Conservation (phyloP, 768 basidiomycete species). For the Boletus speciosus region DNA sequence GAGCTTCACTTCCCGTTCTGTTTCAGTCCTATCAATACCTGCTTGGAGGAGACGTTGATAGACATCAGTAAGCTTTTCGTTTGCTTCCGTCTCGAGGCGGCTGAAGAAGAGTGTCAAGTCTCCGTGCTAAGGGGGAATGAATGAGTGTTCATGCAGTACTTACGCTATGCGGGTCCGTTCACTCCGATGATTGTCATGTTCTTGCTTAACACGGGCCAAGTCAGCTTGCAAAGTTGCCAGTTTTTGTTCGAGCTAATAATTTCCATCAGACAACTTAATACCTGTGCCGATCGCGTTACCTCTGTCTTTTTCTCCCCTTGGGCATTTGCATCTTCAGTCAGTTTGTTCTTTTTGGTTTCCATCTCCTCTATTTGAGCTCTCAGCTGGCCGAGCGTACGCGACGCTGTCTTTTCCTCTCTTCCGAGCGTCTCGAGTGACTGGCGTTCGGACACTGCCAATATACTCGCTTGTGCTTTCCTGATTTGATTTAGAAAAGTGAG, state of each 20-base stretch:
- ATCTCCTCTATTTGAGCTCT: slow-evolving; percentile 68
- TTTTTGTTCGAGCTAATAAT: slow-evolving; percentile 52
- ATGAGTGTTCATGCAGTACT: not conserved
- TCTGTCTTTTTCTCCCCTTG: slow-evolving; percentile 55
- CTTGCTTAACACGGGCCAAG: slow-evolving; percentile 63
- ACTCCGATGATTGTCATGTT: slow-evolving; percentile 81
- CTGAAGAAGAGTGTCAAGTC: slow-evolving; percentile 37
- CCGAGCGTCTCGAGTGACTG: slow-evolving; percentile 77
- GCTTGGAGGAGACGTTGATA: slow-evolving; percentile 86
- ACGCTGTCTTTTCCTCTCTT: slow-evolving; percentile 77
- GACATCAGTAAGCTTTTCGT: slow-evolving; percentile 83
- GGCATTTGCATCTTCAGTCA: slow-evolving; percentile 49
- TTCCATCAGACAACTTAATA: not conserved
- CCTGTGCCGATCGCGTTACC: slow-evolving; percentile 32
- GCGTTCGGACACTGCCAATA: slow-evolving; percentile 82
- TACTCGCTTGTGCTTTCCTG: slow-evolving; percentile 77
- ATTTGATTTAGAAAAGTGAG: slow-evolving; percentile 4
- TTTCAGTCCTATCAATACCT: slow-evolving; percentile 83
- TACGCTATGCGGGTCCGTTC: slow-evolving; percentile 80
- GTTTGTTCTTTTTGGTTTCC: slow-evolving; percentile 51
- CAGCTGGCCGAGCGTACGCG: slow-evolving; percentile 60
- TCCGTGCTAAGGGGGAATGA: not conserved
- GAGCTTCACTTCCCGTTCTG: slow-evolving; percentile 75
- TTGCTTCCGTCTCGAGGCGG: slow-evolving; percentile 85
- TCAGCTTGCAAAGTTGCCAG: slow-evolving; percentile 55